Conservation (phyloP, 192 early-diverging fungal species). For the Dissophora ornata region DNA sequence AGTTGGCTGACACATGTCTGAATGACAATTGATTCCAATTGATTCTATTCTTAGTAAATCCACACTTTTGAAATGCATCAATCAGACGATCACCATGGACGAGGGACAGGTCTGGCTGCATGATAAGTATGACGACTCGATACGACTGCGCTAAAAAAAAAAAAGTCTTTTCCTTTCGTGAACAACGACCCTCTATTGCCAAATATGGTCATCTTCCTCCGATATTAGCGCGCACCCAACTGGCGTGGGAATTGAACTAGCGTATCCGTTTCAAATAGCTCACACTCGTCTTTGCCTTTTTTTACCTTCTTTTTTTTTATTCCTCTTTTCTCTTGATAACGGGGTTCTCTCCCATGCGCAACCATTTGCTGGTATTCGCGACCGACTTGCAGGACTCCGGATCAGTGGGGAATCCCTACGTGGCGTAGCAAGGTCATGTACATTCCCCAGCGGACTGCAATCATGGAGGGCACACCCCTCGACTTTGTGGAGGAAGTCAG, state of each 20-base stretch:
- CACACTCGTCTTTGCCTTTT: no score
- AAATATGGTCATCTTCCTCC: constrained; percentile 22
- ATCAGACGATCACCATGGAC: constrained; percentile 75
- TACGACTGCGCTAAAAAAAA: neutral
- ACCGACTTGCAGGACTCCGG: constrained; percentile 51
- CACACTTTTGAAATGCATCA: constrained; percentile 85
- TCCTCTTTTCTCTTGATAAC: neutral
- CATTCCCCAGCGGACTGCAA: constrained; percentile 81
- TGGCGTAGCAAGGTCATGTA: constrained; percentile 88
- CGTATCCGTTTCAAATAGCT: neutral
- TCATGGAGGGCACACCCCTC: constrained; percentile 77
- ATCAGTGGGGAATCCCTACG: constrained; percentile 69
- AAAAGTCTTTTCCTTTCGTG: neutral
- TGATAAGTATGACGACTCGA: constrained; percentile 52
- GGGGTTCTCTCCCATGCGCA: no score
- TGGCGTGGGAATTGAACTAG: neutral
- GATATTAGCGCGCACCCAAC: neutral
- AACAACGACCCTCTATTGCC: neutral
- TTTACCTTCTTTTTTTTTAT: neutral
- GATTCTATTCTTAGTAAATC: constrained; percentile 68
- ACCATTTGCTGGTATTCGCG: no score
- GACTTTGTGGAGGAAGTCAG: constrained; percentile 72
- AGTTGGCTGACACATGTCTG: no score
- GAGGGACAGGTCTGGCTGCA: constrained; percentile 65
- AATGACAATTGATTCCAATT: no score